These are phyloP conservation scores for Fusarium beomiforme DNA, from an alignment of 2,329 filamentous ascomycete genomes.

Conservation along the genomic window DNA sequence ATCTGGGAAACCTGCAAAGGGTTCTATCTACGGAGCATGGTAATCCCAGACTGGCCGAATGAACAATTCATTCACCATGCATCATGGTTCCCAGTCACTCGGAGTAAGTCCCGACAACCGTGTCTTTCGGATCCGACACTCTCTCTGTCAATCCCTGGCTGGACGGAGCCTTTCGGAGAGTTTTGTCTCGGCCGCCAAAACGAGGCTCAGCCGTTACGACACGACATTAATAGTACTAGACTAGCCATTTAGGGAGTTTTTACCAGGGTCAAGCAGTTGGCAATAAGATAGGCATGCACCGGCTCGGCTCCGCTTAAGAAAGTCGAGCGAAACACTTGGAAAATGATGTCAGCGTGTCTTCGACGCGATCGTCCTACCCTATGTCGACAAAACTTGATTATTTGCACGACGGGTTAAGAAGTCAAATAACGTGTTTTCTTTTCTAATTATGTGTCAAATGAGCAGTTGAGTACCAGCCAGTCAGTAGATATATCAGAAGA, in stretches of 20 bases:
- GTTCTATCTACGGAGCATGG: too few relatives aligned
- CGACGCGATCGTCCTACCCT: not conserved
- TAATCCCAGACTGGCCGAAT: not conserved
- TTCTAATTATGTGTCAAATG: accelerated
- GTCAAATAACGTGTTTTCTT: not conserved
- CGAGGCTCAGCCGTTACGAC: too few relatives aligned
- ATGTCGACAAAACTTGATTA: not conserved
- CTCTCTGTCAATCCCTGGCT: too few relatives aligned
- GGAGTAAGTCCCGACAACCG: too few relatives aligned
- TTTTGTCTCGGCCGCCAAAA: too few relatives aligned
- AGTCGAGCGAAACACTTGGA: not conserved
- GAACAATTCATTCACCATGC: too few relatives aligned
- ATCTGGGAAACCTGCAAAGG: not conserved
- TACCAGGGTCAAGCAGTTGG: too few relatives aligned
- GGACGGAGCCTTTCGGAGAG: too few relatives aligned
- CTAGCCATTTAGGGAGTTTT: not conserved
- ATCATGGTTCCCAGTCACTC: too few relatives aligned
- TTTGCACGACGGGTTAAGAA: not conserved
- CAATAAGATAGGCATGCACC: not conserved
- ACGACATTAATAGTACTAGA: too few relatives aligned
- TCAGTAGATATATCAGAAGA: accelerated
- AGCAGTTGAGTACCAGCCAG: accelerated
- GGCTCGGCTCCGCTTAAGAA: not conserved
- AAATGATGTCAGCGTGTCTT: not conserved
- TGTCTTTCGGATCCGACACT: too few relatives aligned